phyloP scores from a whole-genome alignment of 179 eudicot genomes.

The Corrigiola litoralis region DNA sequence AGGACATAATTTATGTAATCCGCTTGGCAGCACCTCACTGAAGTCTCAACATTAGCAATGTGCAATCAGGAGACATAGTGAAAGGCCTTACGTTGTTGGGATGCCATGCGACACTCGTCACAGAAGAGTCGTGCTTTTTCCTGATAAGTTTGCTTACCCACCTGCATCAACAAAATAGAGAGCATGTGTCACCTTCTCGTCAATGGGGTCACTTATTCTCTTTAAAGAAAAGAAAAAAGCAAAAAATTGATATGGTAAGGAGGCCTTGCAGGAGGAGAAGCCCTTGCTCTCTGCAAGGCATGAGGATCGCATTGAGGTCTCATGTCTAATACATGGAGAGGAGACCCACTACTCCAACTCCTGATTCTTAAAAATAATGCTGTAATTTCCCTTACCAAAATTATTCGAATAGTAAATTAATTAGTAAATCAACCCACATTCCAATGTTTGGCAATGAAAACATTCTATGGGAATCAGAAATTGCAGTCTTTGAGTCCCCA shows the following conservation, averaged over 20 bases:
- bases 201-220: not conserved
- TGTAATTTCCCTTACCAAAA: too few species aligned
- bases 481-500: not conserved
- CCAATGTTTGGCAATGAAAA: not conserved
- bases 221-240: not conserved
- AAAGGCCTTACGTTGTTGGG: conserved; percentile 77
- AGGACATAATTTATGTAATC: too few species aligned
- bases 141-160: conserved; percentile 99
- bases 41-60: conserved; percentile 4
- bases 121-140: conserved; percentile 94
- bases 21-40: too few species aligned
- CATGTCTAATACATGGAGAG: too few species aligned
- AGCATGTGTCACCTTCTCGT: not conserved
- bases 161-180: conserved; percentile 46
- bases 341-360: too few species aligned
- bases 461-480: not conserved
- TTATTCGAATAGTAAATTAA: too few species aligned
- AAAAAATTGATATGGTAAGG: too few species aligned
- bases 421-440: too few species aligned
- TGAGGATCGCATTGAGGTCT: too few species aligned
- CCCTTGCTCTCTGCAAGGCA: too few species aligned
- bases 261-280: too few species aligned
- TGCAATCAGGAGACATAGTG: not conserved
- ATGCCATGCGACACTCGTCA: conserved; percentile 98
- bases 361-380: too few species aligned